Base-by-base conservation (phyloP, 768 basidiomycete genomes). In the Botryobasidium botryosum region DNA sequence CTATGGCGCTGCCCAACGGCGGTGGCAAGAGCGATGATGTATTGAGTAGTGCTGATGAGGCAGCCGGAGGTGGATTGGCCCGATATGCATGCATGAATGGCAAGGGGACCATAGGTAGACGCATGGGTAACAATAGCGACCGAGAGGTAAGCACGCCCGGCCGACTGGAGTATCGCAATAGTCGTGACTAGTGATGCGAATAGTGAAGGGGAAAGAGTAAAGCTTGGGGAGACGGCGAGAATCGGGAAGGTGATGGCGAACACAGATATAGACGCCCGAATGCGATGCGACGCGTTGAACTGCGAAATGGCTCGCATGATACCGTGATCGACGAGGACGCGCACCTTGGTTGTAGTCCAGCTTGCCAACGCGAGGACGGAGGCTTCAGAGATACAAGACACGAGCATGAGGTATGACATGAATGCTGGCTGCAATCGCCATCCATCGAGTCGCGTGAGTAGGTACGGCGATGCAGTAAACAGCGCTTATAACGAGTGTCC, bases 381-480 rank as follows among this genome's bases (percentile, higher is more conserved):
- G 81, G 77, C 3, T 75, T 77, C 13, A 91, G 68, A 56, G 75
- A 77, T 29, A 69, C 45, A 47, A 92, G 71, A 55, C 78, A 80
- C 13, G 73, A 63, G 15, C 72, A 61, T 70, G 38, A 83, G 62
- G 54, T 75, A 80, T 8, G 80, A 79, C 45, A 69, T 65, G 50
- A 85, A 80, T 6, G 72, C 70, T 13, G 67, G 56, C 46, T 69
- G 64, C n/a, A 79, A 53, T 0, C 73, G 57, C 2, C 82, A 79
- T n/a, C 67, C 69, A 6, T 62, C 67, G 29, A 92, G 60, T 45
- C 83, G 68, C 1, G 82, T 73, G 26, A 79, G 57, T 57, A 92
- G 85, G 58, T 79, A 86, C 0, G 87, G 77, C 39, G 77, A 77
- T 0, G 80, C 85, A 26, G 84, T 92, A 21, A 94, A 88, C 56